Conservation (phyloP, 2,329 filamentous ascomycete species). For the Aspergillus fructus region DNA sequence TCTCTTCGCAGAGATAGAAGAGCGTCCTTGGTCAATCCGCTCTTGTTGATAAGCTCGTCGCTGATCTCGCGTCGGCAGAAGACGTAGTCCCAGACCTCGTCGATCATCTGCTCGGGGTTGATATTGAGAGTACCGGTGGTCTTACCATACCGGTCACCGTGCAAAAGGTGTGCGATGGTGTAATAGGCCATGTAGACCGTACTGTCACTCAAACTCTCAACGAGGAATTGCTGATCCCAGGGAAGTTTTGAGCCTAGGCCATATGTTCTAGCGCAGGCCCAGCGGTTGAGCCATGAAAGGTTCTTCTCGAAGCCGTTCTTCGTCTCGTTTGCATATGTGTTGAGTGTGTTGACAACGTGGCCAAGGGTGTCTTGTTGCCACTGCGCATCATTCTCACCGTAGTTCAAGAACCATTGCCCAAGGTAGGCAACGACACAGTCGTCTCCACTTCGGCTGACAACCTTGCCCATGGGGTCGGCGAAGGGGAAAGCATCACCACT, state of each 20-base stretch:
- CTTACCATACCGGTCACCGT: slow-evolving; percentile 82
- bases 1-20: slow-evolving; percentile 82
- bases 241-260: slow-evolving; percentile 92
- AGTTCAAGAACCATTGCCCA: slow-evolving; percentile 98
- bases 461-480: slow-evolving; percentile 86
- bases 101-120: slow-evolving; percentile 81
- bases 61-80: slow-evolving; percentile 74
- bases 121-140: slow-evolving; percentile 68
- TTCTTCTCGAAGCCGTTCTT: slow-evolving; percentile 81
- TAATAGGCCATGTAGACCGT: slow-evolving; percentile 77
- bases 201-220: slow-evolving; percentile 87
- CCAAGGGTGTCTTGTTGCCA: slow-evolving; percentile 78
- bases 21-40: slow-evolving; percentile 70
- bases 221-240: slow-evolving; percentile 87
- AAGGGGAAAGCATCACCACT: slow-evolving; percentile 82
- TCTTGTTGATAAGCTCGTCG: slow-evolving; percentile 63
- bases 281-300: slow-evolving; percentile 89
- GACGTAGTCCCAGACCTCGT: slow-evolving; percentile 95
- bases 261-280: slow-evolving; percentile 90
- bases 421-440: slow-evolving; percentile 90
- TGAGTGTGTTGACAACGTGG: slow-evolving; percentile 70
- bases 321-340: slow-evolving; percentile 77
- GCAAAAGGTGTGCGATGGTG: slow-evolving; percentile 64
- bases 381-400: slow-evolving; percentile 75
- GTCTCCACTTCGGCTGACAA: slow-evolving; percentile 84